Base-by-base conservation (phyloP, 305 asterid genomes). In the Fraxinus xanthoxyloides region DNA sequence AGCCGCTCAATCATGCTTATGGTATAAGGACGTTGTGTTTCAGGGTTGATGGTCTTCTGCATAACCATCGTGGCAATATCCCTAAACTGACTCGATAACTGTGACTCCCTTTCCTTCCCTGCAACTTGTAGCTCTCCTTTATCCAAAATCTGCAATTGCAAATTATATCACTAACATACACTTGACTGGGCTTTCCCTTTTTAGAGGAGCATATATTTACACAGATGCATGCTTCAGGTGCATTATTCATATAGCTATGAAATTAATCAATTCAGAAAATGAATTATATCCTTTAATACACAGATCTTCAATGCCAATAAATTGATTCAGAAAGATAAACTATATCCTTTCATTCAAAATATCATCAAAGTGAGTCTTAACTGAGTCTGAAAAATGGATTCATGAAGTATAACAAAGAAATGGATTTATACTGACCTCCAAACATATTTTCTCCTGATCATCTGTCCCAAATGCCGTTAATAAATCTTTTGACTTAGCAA, bases 51-150 rank as follows among this genome's bases (percentile, higher is more conserved):
- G 51, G 98, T 92, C 90, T 93, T 94, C 90, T 93, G 94, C 98
- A 92, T 94, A 26, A 92, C 95, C 40, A 94, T 90, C 48, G 97
- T 93, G 34, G 97, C 97, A 85, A 94, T 92, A 85, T 94, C 98
- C 89, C 92, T 91, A 84, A 93, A 94, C 81, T 92, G 98, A 87
- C 92, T 94, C 30, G 94, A 91, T 48, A 94, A 86, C 83, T 91
- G 94, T 1, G 96, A 92, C 77, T 94, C 98, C 85, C 97, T 92
- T 87, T 94, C 97, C 90, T 92, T 94, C 73, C 98, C 97, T 69
- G 98, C 97, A 82, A 94, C 91, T 89, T 94, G 98, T 30, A 94
- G 90, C 83, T 94, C 98, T 36, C 98, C 98, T 85, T 91, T 94
- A 82, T 94, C 98, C 89, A 94, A 90, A 88, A 94, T 94, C 98